Evolutionary conservation across 2,329 filamentous ascomycete genomes (phyloP), one percentile per base, ranked within the genome.

Genomic region (Penicillium sp.): DNA sequence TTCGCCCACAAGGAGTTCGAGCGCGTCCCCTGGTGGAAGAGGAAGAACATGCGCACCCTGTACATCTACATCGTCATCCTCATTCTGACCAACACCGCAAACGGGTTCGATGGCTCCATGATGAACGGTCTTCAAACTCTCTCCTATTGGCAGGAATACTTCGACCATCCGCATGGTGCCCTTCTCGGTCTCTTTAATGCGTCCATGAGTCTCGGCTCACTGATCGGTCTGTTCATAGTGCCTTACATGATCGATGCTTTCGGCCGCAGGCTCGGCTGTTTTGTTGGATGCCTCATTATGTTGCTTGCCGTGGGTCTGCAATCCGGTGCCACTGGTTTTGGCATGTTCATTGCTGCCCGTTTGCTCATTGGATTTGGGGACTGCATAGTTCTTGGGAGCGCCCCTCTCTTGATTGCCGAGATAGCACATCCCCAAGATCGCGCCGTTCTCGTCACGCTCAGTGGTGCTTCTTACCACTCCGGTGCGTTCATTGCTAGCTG

Each of bases 81-180:
- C 19, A 61, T 66, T 31, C 50, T 61, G 51, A 63, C 51, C 45
- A 64, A 64, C 55, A 61, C 58, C 1, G 61, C 64, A 19, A 66
- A 65, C 48, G 70, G 69, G 28, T 72, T 68, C 37, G 69, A 72
- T 54, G 52, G 52, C 19, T 58, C 57, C 13, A 60, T 64, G 53
- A 59, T 63, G 56, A 64, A 65, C 28, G 62, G 59, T 37, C 54
- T 64, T 6, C 61, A 65, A 42, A 59, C 60, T 1, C 51, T 64
- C 6, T 43, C 42, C n/a, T 53, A 57, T 32, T 61, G 60, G 62
- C 53, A 54, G 41, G 54, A 57, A 19, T 61, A 58, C 46, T 62
- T 64, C 41, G 35, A 56, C 26, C 48, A 62, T 19, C 61, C 61
- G 7, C 45, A 41, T 1, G 60, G 59, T 5, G 28, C 53, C 3